These are phyloP conservation scores for Lactarius indigo DNA, from an alignment of 768 basidiomycete species.

Conservation along the genomic window DNA sequence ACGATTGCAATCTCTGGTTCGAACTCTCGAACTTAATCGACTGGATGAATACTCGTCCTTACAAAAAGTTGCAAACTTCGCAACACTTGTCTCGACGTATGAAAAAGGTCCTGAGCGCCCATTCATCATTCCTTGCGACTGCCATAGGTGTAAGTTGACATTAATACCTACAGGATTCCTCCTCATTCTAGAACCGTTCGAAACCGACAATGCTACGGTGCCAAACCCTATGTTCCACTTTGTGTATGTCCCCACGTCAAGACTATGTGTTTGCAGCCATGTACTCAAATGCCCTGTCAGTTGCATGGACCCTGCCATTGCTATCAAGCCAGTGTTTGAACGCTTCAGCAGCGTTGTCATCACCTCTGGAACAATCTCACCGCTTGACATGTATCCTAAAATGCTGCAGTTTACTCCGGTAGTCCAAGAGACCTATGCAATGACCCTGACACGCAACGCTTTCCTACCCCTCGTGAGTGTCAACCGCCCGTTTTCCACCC, in stretches of 20 bases:
- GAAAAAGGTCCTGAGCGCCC: conserved; percentile 68
- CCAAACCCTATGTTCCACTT: conserved; percentile 99
- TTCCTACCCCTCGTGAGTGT: conserved; percentile 83
- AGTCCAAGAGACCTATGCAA: conserved; percentile 94
- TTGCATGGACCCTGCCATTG: conserved; percentile 95
- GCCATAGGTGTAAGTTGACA: conserved; percentile 2
- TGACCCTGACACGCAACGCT: conserved; percentile 95
- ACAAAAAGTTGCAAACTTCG: conserved; percentile 95
- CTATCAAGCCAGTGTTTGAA: conserved; percentile 97
- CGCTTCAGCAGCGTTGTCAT: conserved; percentile 98
- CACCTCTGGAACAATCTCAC: conserved; percentile 97
- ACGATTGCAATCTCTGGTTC: conserved; percentile 87
- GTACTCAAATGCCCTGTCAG: conserved; percentile 39
- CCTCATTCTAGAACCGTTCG: conserved; percentile 95
- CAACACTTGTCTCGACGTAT: conserved; percentile 95
- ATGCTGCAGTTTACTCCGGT: conserved; percentile 98
- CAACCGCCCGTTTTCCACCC: not conserved
- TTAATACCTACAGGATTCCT: conserved; percentile 68
- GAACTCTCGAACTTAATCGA: conserved; percentile 84
- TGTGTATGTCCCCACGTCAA: conserved; percentile 50
- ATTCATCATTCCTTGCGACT: not conserved
- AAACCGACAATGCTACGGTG: conserved; percentile 97
- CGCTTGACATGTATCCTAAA: conserved; percentile 99
- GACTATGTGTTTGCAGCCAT: conserved; percentile 20
- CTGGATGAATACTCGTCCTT: conserved; percentile 89